Conservation (phyloP, 345 rosid species). For the Arabidopsis arenosa region DNA sequence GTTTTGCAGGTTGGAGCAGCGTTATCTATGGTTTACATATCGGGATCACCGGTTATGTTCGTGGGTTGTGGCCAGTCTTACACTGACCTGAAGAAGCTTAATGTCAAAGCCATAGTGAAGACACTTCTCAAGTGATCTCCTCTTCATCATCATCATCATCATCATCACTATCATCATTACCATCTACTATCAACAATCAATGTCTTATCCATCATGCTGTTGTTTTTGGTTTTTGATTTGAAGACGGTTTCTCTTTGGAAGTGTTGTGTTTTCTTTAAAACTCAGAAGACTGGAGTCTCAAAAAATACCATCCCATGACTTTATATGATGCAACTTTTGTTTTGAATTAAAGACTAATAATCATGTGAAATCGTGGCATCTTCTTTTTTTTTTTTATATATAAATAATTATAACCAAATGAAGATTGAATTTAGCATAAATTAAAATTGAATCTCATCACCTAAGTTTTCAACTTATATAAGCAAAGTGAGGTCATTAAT, state of each 20-base stretch:
- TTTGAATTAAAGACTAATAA: background rate
- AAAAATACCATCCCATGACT: background rate
- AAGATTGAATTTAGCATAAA: background rate
- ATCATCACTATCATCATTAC: conserved; percentile 11
- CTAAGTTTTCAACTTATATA: too few relatives aligned
- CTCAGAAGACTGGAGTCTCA: background rate
- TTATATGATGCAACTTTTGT: conserved; percentile 8
- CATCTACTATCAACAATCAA: conserved; percentile 10
- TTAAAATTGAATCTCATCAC: too few relatives aligned
- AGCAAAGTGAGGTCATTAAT: too few relatives aligned
- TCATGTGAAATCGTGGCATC: background rate
- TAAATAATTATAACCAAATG: background rate
- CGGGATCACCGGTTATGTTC: conserved; percentile 97
- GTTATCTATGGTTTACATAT: conserved; percentile 92
- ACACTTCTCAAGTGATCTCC: conserved; percentile 82
- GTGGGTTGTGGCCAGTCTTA: conserved; percentile 99
- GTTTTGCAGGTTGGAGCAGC: conserved; percentile 91
- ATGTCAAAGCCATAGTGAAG: conserved; percentile 87
- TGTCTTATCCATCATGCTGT: conserved; percentile 39
- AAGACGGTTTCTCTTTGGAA: conserved; percentile 49
- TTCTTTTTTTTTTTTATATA: background rate
- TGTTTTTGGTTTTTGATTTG: conserved; percentile 34
- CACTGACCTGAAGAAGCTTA: conserved; percentile 91
- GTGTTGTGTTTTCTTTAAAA: conserved; percentile 22
- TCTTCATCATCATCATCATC: background rate